Evolutionary conservation across 2,329 filamentous ascomycete genomes (phyloP).

Genomic region (Colletotrichum horii): DNA sequence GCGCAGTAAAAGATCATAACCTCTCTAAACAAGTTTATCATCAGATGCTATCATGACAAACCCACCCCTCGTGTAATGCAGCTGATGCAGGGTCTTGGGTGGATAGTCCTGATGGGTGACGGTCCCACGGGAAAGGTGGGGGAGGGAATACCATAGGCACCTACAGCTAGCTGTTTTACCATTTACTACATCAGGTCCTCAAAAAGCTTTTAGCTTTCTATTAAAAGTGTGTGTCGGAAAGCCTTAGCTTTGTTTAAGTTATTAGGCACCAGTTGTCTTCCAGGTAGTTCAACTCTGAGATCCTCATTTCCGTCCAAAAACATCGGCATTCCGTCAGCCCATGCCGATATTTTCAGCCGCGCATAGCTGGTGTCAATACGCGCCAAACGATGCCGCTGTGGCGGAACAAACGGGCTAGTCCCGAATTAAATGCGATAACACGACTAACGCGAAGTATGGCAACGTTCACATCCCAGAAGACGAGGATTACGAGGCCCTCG

Average conservation of each 20-base stretch:
- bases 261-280: too few species aligned
- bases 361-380: background rate
- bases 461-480: background rate
- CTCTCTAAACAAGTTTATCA: background rate
- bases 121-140: background rate
- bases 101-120: background rate
- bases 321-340: background rate
- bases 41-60: background rate
- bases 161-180: too few species aligned
- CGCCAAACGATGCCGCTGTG: background rate
- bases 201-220: too few species aligned
- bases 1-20: background rate
- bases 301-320: background rate
- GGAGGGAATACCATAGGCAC: too few species aligned
- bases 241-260: too few species aligned
- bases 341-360: background rate
- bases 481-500: background rate
- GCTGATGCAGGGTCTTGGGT: background rate
- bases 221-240: too few species aligned
- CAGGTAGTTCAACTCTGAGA: too few species aligned
- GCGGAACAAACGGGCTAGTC: background rate
- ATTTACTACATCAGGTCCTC: too few species aligned
- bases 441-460: background rate
- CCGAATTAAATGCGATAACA: background rate
- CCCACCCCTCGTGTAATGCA: background rate